A percentile compares a stretch with the other conserved stretches of the same genome.
Conservation (phyloP, 169 alveolate genomes). For the Cryptosporidium viatorum region DNA sequence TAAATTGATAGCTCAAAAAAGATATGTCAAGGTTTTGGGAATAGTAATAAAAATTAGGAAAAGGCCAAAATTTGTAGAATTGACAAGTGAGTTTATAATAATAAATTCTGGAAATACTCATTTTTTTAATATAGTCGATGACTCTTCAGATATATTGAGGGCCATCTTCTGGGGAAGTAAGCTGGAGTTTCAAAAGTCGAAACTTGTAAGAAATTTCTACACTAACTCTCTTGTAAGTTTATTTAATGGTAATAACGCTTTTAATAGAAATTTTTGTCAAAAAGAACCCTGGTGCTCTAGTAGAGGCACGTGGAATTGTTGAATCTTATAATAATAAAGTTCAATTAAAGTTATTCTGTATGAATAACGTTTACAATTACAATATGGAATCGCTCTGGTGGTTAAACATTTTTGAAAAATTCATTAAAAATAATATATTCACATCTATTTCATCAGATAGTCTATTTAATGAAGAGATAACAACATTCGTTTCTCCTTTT, state of each 20-base stretch:
- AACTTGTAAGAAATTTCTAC: constrained; percentile 28
- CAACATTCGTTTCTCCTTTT: neutral
- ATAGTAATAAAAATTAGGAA: constrained; percentile 24
- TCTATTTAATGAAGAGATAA: neutral
- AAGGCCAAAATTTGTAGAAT: constrained; percentile 44
- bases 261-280: neutral
- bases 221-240: constrained; percentile 40
- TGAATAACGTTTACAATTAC: constrained; percentile 8
- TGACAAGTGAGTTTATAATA: constrained; percentile 43
- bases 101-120: neutral
- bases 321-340: constrained; percentile 39
- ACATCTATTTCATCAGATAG: neutral
- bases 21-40: constrained; percentile 39
- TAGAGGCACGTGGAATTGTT: constrained; percentile 61
- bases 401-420: constrained; percentile 18
- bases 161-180: constrained; percentile 57
- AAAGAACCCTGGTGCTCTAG: constrained; percentile 37
- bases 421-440: neutral
- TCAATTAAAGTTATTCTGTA: constrained; percentile 25
- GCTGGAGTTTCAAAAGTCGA: constrained; percentile 1
- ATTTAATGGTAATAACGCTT: neutral
- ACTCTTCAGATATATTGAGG: constrained; percentile 52
- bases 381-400: constrained; percentile 69
- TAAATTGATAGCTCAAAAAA: neutral
- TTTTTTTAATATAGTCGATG: constrained; percentile 34